A percentile compares a stretch with the other conserved stretches of the same genome.
Conservation (phyloP, 345 rosid species). For the Draba incana region DNA sequence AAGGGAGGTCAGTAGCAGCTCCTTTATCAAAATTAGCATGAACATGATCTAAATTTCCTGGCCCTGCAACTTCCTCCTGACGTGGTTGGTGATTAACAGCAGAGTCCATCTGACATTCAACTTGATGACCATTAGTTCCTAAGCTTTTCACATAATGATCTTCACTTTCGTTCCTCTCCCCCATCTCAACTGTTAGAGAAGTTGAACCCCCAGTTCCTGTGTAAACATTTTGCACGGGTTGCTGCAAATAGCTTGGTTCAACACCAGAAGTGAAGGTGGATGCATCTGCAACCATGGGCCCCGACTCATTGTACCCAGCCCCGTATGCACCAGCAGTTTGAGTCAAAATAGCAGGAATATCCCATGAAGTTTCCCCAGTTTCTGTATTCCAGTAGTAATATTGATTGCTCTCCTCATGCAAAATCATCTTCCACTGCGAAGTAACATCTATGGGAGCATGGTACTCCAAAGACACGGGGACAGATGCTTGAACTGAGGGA, state of each 20-base stretch:
- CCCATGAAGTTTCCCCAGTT: slow-evolving; percentile 99
- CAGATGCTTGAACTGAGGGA: slow-evolving; percentile 46
- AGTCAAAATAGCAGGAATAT: slow-evolving; percentile 62
- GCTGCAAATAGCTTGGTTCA: slow-evolving; percentile 47
- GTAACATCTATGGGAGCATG: slow-evolving; percentile 55
- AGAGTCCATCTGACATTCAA: slow-evolving; percentile 37
- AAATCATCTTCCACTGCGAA: slow-evolving; percentile 77
- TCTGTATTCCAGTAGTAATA: slow-evolving; percentile 93
- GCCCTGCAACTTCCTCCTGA: slow-evolving; percentile 37
- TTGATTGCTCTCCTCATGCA: slow-evolving; percentile 87
- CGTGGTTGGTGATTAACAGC: slow-evolving; percentile 37
- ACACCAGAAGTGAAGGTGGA: slow-evolving; percentile 36
- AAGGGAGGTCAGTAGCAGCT: slow-evolving; percentile 47
- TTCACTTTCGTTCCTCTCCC: slow-evolving; percentile 20
- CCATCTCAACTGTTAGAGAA: slow-evolving; percentile 40
- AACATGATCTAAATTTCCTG: slow-evolving; percentile 34
- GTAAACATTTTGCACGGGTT: slow-evolving; percentile 31
- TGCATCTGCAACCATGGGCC: slow-evolving; percentile 39
- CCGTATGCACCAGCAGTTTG: slow-evolving; percentile 46
- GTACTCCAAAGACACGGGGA: slow-evolving; percentile 46
- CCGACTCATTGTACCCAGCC: slow-evolving; percentile 44
- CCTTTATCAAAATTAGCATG: slow-evolving; percentile 39
- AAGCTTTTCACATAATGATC: too few relatives aligned
- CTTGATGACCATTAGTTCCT: slow-evolving; percentile 39
- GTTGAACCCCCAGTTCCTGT: slow-evolving; percentile 34